Percentiles rank a stretch among this genome's conserved stretches.
Evolutionary conservation across 2,329 filamentous ascomycete species (phyloP).

Genomic region (Epichloe bromicola): DNA sequence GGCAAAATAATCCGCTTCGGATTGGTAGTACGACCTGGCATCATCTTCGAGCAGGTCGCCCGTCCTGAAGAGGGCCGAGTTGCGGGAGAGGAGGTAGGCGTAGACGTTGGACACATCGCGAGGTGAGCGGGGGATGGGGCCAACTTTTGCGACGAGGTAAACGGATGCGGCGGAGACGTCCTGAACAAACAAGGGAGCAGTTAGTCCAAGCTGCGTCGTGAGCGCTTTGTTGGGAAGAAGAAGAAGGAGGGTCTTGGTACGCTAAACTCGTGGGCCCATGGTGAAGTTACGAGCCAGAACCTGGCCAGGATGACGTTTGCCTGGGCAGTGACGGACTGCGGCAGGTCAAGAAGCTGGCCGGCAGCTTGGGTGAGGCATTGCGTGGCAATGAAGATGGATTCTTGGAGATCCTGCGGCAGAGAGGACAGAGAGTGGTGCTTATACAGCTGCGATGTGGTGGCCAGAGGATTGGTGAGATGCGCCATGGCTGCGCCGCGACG

Average conservation of each 20-base stretch:
- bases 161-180: constrained; percentile 70
- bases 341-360: constrained; percentile 68
- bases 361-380: constrained; percentile 66
- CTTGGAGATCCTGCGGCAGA: constrained; percentile 56
- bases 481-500: constrained; percentile 29
- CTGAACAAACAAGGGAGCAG: constrained; percentile 26
- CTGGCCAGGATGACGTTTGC: constrained; percentile 72
- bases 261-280: constrained; percentile 45
- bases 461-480: constrained; percentile 58
- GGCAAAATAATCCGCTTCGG: constrained; percentile 57
- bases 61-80: constrained; percentile 40
- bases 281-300: constrained; percentile 56
- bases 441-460: constrained; percentile 57
- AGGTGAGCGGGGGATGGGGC: constrained; percentile 56
- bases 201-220: not conserved
- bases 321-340: constrained; percentile 75
- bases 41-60: constrained; percentile 23
- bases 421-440: constrained; percentile 39
- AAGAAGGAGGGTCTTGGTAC: constrained; percentile 17
- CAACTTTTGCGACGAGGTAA: constrained; percentile 74
- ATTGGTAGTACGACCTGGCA: constrained; percentile 51
- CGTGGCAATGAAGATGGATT: constrained; percentile 57
- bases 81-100: constrained; percentile 58
- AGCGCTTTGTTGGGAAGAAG: not conserved
- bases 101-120: constrained; percentile 79